Evolutionary conservation across 2,329 filamentous ascomycete genomes (phyloP).

Genomic region (Atkinsonella texensis): DNA sequence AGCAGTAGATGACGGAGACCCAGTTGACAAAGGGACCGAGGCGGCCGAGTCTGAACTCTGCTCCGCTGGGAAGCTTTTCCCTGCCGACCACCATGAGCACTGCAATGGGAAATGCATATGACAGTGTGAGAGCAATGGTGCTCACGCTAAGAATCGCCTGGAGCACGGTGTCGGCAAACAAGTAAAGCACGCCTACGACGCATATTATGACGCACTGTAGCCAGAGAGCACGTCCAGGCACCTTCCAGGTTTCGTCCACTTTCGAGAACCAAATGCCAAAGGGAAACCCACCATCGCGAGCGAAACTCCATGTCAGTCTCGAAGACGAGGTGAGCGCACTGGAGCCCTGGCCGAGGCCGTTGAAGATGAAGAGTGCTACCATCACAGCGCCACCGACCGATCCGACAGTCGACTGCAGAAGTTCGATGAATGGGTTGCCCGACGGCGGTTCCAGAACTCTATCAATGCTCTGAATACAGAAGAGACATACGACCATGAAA

Average conservation of each 20-base stretch:
- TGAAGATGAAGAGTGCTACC: constrained; percentile 41
- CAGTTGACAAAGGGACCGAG: constrained; percentile 33
- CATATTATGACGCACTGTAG: constrained; percentile 31
- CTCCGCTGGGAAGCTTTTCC: constrained; percentile 34
- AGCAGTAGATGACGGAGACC: constrained; percentile 38
- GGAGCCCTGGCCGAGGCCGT: constrained; percentile 40
- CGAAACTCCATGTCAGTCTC: constrained; percentile 41
- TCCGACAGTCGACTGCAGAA: constrained; percentile 26
- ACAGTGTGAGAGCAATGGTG: constrained; percentile 44
- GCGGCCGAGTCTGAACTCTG: constrained; percentile 31
- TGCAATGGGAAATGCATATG: constrained; percentile 34
- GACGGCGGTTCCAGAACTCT: constrained; percentile 25
- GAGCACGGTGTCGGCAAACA: constrained; percentile 40
- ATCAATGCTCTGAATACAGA: constrained; percentile 35
- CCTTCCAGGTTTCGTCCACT: constrained; percentile 35
- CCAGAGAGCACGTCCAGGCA: constrained; percentile 39
- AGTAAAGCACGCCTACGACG: constrained; percentile 41
- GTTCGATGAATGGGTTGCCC: constrained; percentile 36
- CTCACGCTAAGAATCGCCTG: constrained; percentile 42
- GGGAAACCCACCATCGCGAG: constrained; percentile 38
- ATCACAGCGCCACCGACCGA: constrained; percentile 29
- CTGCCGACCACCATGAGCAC: constrained; percentile 37
- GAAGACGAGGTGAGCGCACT: constrained; percentile 39
- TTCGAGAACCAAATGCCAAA: constrained; percentile 32
- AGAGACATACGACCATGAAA: constrained; percentile 40